These are phyloP conservation scores for Actinomucor elegans DNA, from an alignment of 371 early-diverging fungal species.

Conservation along the genomic window DNA sequence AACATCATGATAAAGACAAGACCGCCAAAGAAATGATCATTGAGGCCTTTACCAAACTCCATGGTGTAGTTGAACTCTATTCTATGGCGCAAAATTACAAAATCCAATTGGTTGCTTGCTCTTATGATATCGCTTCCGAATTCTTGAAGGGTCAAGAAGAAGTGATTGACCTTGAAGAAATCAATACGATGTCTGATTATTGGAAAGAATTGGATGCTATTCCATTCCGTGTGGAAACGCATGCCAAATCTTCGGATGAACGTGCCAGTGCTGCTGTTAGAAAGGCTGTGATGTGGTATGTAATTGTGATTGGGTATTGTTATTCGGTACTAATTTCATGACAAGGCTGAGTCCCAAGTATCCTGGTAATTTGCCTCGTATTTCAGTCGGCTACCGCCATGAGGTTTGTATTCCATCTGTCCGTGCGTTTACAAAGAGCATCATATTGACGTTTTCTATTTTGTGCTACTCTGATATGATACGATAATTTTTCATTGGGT, in stretches of 20 bases:
- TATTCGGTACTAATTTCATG: neutral
- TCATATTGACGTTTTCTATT: constrained; percentile 14
- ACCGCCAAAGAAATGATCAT: constrained; percentile 19
- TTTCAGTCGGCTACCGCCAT: constrained; percentile 66
- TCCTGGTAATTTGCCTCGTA: constrained; percentile 73
- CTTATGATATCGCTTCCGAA: constrained; percentile 24
- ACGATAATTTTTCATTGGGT: neutral
- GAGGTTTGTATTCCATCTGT: constrained; percentile 49
- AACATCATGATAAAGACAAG: constrained; percentile 5
- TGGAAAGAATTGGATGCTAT: constrained; percentile 79
- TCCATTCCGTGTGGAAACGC: constrained; percentile 64
- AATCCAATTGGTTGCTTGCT: constrained; percentile 53
- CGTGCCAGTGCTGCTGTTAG: constrained; percentile 73
- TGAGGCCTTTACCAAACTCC: constrained; percentile 35
- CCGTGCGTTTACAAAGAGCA: neutral
- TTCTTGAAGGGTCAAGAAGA: constrained; percentile 32
- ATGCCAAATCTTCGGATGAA: constrained; percentile 64
- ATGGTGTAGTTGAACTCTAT: constrained; percentile 43
- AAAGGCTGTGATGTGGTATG: constrained; percentile 67
- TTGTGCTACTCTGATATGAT: constrained; percentile 1
- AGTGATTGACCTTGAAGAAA: constrained; percentile 9
- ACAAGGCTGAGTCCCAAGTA: constrained; percentile 64
- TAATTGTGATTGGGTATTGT: neutral
- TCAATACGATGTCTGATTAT: constrained; percentile 52
- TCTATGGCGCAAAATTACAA: constrained; percentile 53